A percentile compares a stretch with the other conserved stretches of the same genome.
Conservation (phyloP, 495 filamentous ascomycete genomes). For the Trichoderma reesei region DNA sequence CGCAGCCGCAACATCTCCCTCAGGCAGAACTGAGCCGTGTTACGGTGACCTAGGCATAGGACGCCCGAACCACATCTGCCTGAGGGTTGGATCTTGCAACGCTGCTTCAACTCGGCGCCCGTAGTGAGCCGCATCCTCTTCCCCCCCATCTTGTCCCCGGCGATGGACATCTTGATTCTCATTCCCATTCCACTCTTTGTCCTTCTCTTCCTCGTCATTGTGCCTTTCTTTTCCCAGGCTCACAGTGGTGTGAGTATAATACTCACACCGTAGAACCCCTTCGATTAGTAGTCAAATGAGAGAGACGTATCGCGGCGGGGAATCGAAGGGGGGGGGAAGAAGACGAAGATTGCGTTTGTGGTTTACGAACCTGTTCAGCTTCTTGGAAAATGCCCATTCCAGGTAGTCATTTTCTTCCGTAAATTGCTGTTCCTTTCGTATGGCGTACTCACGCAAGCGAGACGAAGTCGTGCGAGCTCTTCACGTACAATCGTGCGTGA, state of each 20-base stretch:
- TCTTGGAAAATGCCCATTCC: neutral
- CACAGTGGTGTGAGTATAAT: neutral
- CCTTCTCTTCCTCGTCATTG: neutral
- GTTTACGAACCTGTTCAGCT: conserved; percentile 9
- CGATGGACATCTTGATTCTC: neutral
- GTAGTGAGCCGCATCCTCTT: conserved; percentile 64
- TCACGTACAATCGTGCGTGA: neutral
- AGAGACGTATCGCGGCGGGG: neutral
- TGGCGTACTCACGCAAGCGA: neutral
- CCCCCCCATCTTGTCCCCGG: neutral
- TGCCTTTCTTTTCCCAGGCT: neutral
- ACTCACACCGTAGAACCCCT: neutral
- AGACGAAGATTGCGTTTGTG: conserved; percentile 9
- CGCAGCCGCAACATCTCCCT: conserved; percentile 20
- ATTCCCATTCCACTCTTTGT: neutral
- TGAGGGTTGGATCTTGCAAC: conserved; percentile 38
- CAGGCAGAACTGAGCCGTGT: neutral
- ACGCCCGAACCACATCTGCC: neutral
- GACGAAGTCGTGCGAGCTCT: neutral
- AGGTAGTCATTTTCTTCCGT: neutral
- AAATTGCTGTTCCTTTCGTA: neutral
- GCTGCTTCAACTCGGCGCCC: conserved; percentile 56
- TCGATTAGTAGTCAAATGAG: neutral
- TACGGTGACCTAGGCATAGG: no score
- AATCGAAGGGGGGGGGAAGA: conserved; percentile 1